phyloP scores from a whole-genome alignment of 768 basidiomycete genomes.

The Pleurotus eryngii region DNA sequence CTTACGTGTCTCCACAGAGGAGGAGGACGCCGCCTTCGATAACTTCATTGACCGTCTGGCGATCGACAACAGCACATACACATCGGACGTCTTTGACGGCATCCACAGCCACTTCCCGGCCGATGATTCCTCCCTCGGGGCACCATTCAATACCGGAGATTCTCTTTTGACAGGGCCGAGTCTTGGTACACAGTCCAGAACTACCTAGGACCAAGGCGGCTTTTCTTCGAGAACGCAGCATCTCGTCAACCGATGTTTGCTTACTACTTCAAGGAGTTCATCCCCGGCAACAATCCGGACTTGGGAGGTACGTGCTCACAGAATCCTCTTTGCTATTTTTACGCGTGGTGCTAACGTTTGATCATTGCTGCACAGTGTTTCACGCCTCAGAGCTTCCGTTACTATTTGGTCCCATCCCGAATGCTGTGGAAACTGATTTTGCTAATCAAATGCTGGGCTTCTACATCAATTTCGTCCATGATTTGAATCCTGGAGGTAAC shows the following conservation, averaged over 20 bases:
- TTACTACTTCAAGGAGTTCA: constrained; percentile 55
- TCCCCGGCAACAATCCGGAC: constrained; percentile 47
- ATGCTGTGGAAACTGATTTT: constrained; percentile 40
- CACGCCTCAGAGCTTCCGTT: constrained; percentile 48
- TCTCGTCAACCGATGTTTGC: constrained; percentile 45
- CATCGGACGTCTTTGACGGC: constrained; percentile 34
- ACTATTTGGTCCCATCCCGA: constrained; percentile 46
- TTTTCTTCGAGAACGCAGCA: constrained; percentile 49
- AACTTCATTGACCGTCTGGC: constrained; percentile 44
- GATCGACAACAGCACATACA: constrained; percentile 51
- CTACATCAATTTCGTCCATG: constrained; percentile 54
- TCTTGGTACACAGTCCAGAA: constrained; percentile 60
- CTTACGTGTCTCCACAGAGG: constrained; percentile 33
- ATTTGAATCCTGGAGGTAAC: constrained; percentile 54
- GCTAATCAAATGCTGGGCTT: constrained; percentile 47
- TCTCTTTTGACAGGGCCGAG: constrained; percentile 49
- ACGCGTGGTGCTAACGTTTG: neutral
- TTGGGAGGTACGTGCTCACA: constrained; percentile 38
- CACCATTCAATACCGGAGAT: constrained; percentile 56
- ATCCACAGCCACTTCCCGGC: constrained; percentile 43
- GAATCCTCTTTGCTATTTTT: neutral
- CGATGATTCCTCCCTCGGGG: constrained; percentile 44
- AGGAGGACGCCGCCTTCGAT: constrained; percentile 42
- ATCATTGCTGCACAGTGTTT: constrained; percentile 28
- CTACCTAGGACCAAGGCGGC: constrained; percentile 48